These are phyloP conservation scores for Eimeria sp. DNA, from an alignment of 169 alveolate genomes.

Conservation along the genomic window DNA sequence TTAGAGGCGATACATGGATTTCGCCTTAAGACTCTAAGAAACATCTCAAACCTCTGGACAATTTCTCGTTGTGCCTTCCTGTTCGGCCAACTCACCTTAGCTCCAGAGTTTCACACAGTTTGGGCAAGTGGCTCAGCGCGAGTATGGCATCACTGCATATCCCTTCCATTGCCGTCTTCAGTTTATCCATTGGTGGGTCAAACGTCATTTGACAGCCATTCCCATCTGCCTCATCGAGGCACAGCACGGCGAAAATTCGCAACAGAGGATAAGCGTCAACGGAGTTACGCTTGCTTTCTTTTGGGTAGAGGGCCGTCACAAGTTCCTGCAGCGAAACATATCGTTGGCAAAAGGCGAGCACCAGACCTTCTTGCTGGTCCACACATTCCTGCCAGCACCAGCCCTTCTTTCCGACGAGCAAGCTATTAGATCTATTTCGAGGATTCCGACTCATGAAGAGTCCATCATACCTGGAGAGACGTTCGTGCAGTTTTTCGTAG, in stretches of 20 bases:
- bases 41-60: conserved; percentile 46
- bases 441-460: not conserved
- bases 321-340: conserved; percentile 52
- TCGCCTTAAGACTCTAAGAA: not conserved
- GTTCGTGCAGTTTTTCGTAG: conserved; percentile 91
- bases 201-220: conserved; percentile 84
- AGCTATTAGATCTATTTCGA: not conserved
- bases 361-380: not conserved
- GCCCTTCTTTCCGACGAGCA: not conserved
- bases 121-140: conserved; percentile 84
- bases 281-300: conserved; percentile 66
- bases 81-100: not conserved
- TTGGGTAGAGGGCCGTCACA: conserved; percentile 74
- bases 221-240: conserved; percentile 30
- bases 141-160: conserved; percentile 85
- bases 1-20: not conserved
- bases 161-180: conserved; percentile 81
- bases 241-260: conserved; percentile 80
- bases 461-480: conserved; percentile 87
- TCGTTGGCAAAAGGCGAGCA: not conserved
- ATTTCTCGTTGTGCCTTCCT: not conserved
- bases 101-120: conserved; percentile 82
- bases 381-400: not conserved
- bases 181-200: conserved; percentile 85
- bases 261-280: conserved; percentile 84